Evolutionary conservation across 129 eudicot genomes (phyloP), one percentile per base, ranked within the genome.

Genomic region (Mikania micrantha): DNA sequence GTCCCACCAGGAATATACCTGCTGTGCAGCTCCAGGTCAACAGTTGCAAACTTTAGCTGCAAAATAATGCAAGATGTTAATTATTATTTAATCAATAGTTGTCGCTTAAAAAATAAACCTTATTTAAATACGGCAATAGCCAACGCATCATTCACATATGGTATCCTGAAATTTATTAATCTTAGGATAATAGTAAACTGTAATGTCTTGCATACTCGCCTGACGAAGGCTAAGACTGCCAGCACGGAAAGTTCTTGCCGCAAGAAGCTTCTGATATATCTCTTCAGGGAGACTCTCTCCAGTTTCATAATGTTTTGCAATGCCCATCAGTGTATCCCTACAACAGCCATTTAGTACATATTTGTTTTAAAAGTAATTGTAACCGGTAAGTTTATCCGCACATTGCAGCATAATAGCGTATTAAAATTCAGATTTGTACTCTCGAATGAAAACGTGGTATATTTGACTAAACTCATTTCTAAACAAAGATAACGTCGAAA

Each of bases 261-360:
- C 95, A 74, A 89, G 95, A 81, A 89, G 95, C 85, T 93, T 93
- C 70, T 72, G 57, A 76, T 89, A 93, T 34, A 93, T 88, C 41
- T 77, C 96, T 59, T 93, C 96, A 20, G 96, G 93, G 53, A 93
- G 91, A 67, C 71, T 53, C 74, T 86, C 96, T 47, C 96, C 96
- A 40, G 90, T 84, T 89, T 93, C 99, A 76, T 89, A 89, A 77
- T 93, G 96, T 77, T 86, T 89, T 21, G 96, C 99, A 62, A 89
- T 89, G 68, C 95, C 77, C 96, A 93, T 88, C 79, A 93, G 77
- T 16, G 99, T 93, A 75, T 93, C 95, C 84, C 96, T 93, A 84
- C 58, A 82, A 39, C 57, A 49, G 4, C 7, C 22, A 56, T 42
- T 42, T 5, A 17, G 39, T 36, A 9, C 9, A 32, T 19, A 16